phyloP scores from a whole-genome alignment of 192 early-diverging fungal genomes.

The Ambispora gerdemannii region DNA sequence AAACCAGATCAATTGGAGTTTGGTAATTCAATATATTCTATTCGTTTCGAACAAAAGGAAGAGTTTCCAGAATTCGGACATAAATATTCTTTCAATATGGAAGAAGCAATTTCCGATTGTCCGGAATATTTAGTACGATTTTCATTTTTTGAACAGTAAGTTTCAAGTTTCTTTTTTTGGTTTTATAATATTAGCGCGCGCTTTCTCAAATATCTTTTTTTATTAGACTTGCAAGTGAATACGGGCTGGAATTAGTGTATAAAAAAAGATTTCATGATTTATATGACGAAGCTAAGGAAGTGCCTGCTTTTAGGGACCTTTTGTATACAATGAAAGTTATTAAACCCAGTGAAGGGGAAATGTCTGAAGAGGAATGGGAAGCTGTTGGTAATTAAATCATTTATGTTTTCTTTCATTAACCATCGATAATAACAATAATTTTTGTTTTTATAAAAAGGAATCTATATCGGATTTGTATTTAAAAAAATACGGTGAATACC shows the following conservation, averaged over 20 bases:
- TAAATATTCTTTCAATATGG: slow-evolving; percentile 87
- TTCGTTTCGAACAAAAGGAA: slow-evolving; percentile 74
- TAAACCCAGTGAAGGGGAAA: slow-evolving; percentile 46
- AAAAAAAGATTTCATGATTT: slow-evolving; percentile 81
- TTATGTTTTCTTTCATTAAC: background rate
- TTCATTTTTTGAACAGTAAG: slow-evolving; percentile 69
- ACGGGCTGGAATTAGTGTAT: slow-evolving; percentile 74
- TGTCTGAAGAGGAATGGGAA: slow-evolving; percentile 90
- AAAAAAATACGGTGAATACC: background rate
- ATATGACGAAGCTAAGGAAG: slow-evolving; percentile 59
- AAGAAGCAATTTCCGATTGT: slow-evolving; percentile 95
- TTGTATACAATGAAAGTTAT: slow-evolving; percentile 84
- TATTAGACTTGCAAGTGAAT: slow-evolving; percentile 73
- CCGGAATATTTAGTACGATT: slow-evolving; percentile 93
- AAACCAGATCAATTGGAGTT: slow-evolving; percentile 53
- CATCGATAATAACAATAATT: background rate
- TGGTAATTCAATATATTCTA: slow-evolving; percentile 87
- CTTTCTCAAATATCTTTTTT: background rate
- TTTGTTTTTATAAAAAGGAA: slow-evolving; percentile 1
- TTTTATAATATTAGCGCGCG: background rate
- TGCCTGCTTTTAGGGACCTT: slow-evolving; percentile 54
- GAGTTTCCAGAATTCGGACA: slow-evolving; percentile 68
- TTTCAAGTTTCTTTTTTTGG: background rate
- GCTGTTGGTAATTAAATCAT: slow-evolving; percentile 57
- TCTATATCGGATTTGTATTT: slow-evolving; percentile 27